Conservation (phyloP, 1,284 basidiomycete species). For the Leccinum pachyderme region DNA sequence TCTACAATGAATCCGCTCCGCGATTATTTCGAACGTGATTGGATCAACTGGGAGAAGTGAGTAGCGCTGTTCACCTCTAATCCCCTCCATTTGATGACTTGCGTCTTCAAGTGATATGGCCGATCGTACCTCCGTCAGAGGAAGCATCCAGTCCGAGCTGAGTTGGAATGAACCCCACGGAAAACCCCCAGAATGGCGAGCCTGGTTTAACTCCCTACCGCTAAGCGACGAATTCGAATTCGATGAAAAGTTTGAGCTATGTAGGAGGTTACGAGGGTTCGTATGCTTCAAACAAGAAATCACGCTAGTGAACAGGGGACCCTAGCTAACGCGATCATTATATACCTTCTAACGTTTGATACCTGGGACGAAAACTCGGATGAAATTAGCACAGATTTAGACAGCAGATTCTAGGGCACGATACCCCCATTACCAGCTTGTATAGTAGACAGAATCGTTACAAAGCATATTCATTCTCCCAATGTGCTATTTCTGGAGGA, state of each 20-base stretch:
- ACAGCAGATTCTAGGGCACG: constrained; percentile 19
- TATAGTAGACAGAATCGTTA: constrained; percentile 23
- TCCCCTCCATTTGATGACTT: constrained; percentile 3
- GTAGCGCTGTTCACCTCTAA: constrained; percentile 18
- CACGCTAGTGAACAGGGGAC: constrained; percentile 6
- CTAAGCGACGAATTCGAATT: constrained; percentile 20
- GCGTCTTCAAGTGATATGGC: constrained; percentile 59
- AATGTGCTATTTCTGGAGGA: neutral
- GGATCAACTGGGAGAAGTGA: constrained; percentile 69
- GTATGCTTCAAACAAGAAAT: constrained; percentile 37
- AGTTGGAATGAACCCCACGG: constrained; percentile 52
- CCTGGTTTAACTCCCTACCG: constrained; percentile 44
- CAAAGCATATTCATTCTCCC: constrained; percentile 14
- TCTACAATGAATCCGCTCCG: constrained; percentile 39
- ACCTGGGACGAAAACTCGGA: constrained; percentile 12
- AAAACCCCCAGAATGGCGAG: constrained; percentile 51
- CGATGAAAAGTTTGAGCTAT: constrained; percentile 28
- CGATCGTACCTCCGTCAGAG: constrained; percentile 64
- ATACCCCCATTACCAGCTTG: constrained; percentile 26
- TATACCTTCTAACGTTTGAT: constrained; percentile 22
- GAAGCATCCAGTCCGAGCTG: constrained; percentile 44
- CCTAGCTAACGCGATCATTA: constrained; percentile 10
- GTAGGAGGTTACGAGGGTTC: constrained; percentile 39
- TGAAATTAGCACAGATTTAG: constrained; percentile 18
- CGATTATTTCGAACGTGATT: constrained; percentile 63